phyloP scores from a whole-genome alignment of 31 red algal genomes.

The Endocladia muricata region DNA sequence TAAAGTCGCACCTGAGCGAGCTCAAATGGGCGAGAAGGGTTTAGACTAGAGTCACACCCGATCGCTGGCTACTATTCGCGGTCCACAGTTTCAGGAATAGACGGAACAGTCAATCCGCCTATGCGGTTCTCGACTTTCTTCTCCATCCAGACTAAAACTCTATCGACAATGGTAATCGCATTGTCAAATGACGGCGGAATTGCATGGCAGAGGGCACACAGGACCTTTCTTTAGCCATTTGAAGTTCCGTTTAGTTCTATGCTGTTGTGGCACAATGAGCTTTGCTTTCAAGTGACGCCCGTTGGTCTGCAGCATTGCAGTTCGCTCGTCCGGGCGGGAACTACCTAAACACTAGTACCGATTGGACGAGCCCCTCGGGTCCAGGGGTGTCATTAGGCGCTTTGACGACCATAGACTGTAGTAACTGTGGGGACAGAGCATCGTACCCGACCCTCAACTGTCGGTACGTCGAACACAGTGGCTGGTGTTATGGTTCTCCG shows the following conservation, averaged over 20 bases:
- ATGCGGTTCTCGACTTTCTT: conserved; percentile 10
- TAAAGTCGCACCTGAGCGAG: not conserved
- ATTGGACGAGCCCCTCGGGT: conserved; percentile 14
- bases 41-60: not conserved
- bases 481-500: not conserved
- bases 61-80: not conserved
- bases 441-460: not conserved
- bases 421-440: not conserved
- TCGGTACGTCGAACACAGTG: not conserved
- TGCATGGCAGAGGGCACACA: not conserved
- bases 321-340: not conserved
- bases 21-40: not conserved
- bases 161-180: not conserved
- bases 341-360: not conserved
- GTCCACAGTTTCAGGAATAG: not conserved
- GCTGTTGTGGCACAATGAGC: not conserved
- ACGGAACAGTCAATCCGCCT: not conserved
- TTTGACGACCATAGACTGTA: not conserved
- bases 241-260: not conserved
- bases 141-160: not conserved
- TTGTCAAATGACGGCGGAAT: not conserved
- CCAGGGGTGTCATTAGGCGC: not conserved
- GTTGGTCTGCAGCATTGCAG: not conserved
- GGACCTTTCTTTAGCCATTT: not conserved
- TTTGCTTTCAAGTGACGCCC: not conserved